Percentiles rank a stretch among this genome's conserved stretches.
phyloP scores from a whole-genome alignment of 768 basidiomycete genomes.

The Boletus edulis region DNA sequence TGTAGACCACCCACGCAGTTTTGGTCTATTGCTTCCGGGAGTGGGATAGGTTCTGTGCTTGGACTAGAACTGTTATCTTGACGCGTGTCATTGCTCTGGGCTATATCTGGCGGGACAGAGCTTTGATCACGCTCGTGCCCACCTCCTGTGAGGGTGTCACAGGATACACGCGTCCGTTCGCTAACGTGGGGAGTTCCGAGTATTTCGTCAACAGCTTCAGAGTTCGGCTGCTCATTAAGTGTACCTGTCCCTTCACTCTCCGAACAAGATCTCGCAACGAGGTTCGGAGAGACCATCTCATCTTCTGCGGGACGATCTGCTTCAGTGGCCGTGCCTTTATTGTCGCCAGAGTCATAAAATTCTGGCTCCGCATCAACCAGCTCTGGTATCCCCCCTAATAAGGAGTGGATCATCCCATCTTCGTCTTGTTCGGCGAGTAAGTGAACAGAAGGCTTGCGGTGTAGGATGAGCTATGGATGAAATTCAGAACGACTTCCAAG shows the following conservation, averaged over 20 bases:
- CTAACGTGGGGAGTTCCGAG: not conserved
- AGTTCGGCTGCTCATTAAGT: not conserved
- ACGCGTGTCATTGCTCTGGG: not conserved
- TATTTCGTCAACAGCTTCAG: not conserved
- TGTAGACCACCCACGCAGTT: not conserved
- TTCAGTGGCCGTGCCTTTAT: not conserved
- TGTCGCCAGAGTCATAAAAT: not conserved
- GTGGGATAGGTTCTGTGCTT: not conserved
- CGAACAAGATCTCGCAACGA: not conserved
- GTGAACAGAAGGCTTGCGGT: conserved; percentile 65
- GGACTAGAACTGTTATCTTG: not conserved
- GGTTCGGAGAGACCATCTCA: not conserved
- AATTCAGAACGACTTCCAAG: not conserved
- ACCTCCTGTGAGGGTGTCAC: not conserved
- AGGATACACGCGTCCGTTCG: not conserved
- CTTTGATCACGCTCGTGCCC: not conserved
- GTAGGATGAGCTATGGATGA: conserved; percentile 59
- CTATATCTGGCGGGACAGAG: not conserved
- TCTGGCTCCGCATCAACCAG: conserved; percentile 30
- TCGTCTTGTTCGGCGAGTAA: conserved; percentile 65
- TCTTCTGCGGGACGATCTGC: not conserved
- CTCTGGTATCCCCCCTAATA: conserved; percentile 65
- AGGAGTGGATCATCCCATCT: conserved; percentile 79
- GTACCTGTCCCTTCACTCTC: not conserved
- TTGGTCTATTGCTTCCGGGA: not conserved